Evolutionary conservation across 139 green algal genomes (phyloP).

Genomic region (Raphidocelis subcapitata): DNA sequence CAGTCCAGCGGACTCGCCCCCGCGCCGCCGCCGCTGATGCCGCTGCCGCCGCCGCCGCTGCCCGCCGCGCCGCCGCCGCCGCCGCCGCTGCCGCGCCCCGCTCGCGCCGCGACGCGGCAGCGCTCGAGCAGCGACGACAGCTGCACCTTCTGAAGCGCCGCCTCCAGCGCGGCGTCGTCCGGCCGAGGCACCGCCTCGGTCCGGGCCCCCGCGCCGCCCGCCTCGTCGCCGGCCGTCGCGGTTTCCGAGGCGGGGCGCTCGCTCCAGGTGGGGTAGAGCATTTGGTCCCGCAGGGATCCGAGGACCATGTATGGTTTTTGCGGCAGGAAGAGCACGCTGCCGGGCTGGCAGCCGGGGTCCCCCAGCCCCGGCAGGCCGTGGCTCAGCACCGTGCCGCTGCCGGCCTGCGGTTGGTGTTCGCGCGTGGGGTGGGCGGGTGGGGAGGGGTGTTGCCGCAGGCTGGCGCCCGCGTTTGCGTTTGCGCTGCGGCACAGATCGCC

Average conservation of each 20-base stretch:
- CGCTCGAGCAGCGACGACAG: constrained; percentile 58
- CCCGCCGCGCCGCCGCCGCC: constrained; percentile 9
- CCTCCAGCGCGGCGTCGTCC: constrained; percentile 63
- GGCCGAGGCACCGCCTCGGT: constrained; percentile 51
- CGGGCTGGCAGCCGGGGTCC: constrained; percentile 16
- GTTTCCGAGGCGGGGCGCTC: constrained; percentile 12
- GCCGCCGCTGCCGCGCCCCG: neutral
- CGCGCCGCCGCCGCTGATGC: neutral
- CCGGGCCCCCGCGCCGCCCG: too few relatives aligned
- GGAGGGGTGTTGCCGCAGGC: too few relatives aligned
- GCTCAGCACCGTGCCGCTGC: constrained; percentile 58
- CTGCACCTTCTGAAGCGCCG: constrained; percentile 60
- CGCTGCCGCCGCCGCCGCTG: neutral
- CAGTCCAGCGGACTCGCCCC: too few relatives aligned
- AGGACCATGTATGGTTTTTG: constrained; percentile 97
- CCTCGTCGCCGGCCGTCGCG: too few relatives aligned
- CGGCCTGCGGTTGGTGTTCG: constrained; percentile 23
- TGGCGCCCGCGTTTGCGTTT: too few relatives aligned
- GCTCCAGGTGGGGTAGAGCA: constrained; percentile 30
- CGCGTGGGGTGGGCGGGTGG: too few relatives aligned
- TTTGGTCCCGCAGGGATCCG: constrained; percentile 84
- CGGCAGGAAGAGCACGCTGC: constrained; percentile 79
- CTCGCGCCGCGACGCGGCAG: constrained; percentile 29
- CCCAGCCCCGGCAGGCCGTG: constrained; percentile 41
- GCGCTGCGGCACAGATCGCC: too few relatives aligned